Percentiles rank a stretch among this genome's conserved stretches.
phyloP scores from a whole-genome alignment of 331 rosid genomes.

The Pyracantha coccinea region DNA sequence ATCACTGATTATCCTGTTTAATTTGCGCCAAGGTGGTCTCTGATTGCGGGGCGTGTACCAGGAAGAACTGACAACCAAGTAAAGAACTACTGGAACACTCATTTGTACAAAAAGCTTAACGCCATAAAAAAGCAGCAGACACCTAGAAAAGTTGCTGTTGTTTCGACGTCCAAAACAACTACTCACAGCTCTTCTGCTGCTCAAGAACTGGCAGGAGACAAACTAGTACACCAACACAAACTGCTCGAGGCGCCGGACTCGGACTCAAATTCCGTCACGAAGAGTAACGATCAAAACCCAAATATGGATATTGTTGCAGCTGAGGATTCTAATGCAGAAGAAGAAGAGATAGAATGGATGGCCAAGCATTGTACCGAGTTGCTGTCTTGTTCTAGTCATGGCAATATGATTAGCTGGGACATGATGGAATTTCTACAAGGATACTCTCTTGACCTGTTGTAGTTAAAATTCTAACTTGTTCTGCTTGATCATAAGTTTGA shows the following conservation, averaged over 20 bases:
- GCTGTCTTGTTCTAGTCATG: neutral
- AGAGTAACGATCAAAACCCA: neutral
- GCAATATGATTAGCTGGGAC: neutral
- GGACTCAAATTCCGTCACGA: neutral
- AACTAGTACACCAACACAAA: neutral
- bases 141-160: neutral
- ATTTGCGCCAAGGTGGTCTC: conserved; percentile 23
- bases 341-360: neutral
- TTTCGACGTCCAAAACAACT: neutral
- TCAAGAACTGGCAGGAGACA: neutral
- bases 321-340: neutral
- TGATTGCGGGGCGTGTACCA: conserved; percentile 30
- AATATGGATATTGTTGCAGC: no score
- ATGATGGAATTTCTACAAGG: neutral
- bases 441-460: neutral
- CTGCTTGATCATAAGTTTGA: neutral
- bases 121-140: neutral
- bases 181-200: neutral
- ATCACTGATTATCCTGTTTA: neutral
- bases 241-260: neutral
- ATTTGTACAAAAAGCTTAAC: conserved; percentile 23
- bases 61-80: conserved; percentile 33
- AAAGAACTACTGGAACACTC: neutral
- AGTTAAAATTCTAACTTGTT: neutral
- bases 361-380: neutral